phyloP scores from a whole-genome alignment of 306 rosid species.

The Medicago ruthenica region DNA sequence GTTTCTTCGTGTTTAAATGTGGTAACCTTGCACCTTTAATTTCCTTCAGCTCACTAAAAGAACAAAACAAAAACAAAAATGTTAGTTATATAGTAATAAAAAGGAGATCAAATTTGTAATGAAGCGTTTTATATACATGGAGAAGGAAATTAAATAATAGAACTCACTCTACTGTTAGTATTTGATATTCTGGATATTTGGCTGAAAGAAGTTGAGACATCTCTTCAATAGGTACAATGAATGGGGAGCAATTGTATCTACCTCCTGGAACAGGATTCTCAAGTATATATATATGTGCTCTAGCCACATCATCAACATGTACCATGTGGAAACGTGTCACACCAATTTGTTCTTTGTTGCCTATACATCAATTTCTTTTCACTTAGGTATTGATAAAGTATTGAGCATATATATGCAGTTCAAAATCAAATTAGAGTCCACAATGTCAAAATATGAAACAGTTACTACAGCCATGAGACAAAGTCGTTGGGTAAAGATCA shows the following conservation, averaged over 20 bases:
- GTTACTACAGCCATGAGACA: too few species aligned
- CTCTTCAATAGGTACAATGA: constrained; percentile 40
- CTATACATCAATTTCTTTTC: constrained; percentile 23
- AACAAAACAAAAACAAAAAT: neutral
- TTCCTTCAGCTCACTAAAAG: constrained; percentile 50
- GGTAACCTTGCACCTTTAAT: constrained; percentile 33
- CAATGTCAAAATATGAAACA: too few species aligned
- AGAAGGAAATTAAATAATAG: neutral
- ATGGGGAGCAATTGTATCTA: constrained; percentile 66
- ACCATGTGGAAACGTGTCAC: constrained; percentile 50
- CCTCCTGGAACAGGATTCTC: constrained; percentile 63
- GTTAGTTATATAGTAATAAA: neutral
- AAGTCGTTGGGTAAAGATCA: neutral
- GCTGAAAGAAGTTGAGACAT: constrained; percentile 45
- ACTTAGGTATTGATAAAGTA: too few species aligned
- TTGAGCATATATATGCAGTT: too few species aligned
- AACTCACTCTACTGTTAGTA: constrained; percentile 70
- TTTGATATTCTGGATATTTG: constrained; percentile 56
- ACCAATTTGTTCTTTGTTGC: constrained; percentile 47
- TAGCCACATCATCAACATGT: constrained; percentile 67
- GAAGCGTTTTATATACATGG: neutral
- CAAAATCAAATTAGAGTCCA: too few species aligned
- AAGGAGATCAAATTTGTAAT: neutral
- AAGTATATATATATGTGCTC: constrained; percentile 64
- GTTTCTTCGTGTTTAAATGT: constrained; percentile 53